Evolutionary conservation across 2,329 filamentous ascomycete species (phyloP).

Genomic region (Pseudogymnoascus verrucosus): DNA sequence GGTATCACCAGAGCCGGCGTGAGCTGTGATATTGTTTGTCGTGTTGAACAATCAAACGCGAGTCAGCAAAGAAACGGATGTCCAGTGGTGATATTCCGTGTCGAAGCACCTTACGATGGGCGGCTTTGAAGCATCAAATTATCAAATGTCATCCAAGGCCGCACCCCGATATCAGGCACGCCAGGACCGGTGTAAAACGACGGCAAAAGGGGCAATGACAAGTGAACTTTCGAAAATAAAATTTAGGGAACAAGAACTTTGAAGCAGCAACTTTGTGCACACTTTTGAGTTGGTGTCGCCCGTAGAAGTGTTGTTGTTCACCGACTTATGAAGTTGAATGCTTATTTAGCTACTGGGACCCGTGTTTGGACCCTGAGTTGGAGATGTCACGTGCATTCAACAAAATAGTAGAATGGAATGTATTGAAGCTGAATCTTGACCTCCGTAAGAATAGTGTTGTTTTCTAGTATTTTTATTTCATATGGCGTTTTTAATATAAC

Average conservation of each 20-base stretch:
- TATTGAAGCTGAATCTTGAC: neutral
- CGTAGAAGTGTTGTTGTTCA: neutral
- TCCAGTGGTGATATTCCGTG: neutral
- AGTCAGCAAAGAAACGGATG: neutral
- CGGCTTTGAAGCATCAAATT: neutral
- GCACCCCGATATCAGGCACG: neutral
- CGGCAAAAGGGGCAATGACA: neutral
- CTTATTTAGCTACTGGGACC: neutral
- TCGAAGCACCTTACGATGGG: neutral
- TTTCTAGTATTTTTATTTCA: neutral
- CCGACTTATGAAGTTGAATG: neutral
- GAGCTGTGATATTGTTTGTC: neutral
- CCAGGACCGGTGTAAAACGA: neutral
- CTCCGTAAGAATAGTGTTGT: neutral
- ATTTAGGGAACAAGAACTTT: neutral
- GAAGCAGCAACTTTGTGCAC: neutral
- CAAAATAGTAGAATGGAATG: neutral
- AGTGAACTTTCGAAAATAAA: neutral
- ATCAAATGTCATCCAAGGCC: neutral
- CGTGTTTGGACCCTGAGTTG: neutral
- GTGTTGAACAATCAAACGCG: neutral
- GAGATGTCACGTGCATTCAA: neutral
- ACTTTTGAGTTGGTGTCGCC: neutral
- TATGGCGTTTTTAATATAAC: neutral
- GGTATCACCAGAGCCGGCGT: neutral